Evolutionary conservation across 75 land plant species (phyloP).

Genomic region (Pinus albicaulis): DNA sequence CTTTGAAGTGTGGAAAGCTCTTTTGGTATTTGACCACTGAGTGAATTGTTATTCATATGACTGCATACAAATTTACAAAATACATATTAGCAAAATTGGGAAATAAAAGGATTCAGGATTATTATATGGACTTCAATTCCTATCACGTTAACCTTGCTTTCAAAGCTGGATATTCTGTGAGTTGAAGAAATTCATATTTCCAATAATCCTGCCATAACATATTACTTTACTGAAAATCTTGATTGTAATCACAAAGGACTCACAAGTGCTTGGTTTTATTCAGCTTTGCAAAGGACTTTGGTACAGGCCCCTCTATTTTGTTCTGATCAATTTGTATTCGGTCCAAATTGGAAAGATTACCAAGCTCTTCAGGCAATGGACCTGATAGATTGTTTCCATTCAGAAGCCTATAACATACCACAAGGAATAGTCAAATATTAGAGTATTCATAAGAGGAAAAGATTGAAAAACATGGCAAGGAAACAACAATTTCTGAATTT

Average conservation of each 20-base stretch:
- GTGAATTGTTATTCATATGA: constrained; percentile 80
- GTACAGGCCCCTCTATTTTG: constrained; percentile 66
- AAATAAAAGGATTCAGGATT: background rate
- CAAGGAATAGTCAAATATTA: background rate
- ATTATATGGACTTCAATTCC: background rate
- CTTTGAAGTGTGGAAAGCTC: constrained; percentile 46
- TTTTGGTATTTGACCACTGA: constrained; percentile 63
- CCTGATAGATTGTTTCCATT: constrained; percentile 84
- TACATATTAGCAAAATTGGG: background rate
- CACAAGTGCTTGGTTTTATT: constrained; percentile 65
- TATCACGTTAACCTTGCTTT: background rate
- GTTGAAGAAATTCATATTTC: background rate
- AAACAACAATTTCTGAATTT: background rate
- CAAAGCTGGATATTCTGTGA: background rate
- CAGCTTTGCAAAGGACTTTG: constrained; percentile 73
- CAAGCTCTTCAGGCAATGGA: constrained; percentile 71
- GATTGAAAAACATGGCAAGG: background rate
- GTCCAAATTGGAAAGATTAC: constrained; percentile 61
- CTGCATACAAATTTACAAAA: constrained; percentile 27
- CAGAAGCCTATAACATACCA: constrained; percentile 55
- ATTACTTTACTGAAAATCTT: background rate
- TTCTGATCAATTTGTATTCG: constrained; percentile 87
- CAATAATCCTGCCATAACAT: background rate
- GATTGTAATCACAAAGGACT: constrained; percentile 14
- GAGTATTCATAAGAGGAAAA: background rate